These are phyloP conservation scores for Rhodotorula babjevae DNA, from an alignment of 768 basidiomycete genomes.

Conservation along the genomic window DNA sequence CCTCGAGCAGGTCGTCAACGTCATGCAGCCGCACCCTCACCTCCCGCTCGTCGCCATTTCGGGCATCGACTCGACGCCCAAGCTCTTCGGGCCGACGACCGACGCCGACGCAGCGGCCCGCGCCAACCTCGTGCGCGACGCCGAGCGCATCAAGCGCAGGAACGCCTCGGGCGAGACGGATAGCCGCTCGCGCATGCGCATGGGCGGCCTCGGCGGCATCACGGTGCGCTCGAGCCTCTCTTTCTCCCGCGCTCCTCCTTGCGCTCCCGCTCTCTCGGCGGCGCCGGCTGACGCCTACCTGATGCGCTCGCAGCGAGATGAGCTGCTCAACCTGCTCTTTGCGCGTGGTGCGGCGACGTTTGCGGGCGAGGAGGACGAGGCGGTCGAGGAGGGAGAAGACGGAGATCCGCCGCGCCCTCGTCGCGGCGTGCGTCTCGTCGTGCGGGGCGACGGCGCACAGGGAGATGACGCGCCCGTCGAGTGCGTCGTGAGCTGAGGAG, in stretches of 20 bases:
- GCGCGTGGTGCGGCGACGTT: background rate
- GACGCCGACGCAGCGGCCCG: background rate
- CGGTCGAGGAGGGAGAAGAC: background rate
- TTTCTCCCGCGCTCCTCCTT: background rate
- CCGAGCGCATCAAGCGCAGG: background rate
- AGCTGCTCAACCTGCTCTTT: background rate
- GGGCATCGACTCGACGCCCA: slow-evolving; percentile 38
- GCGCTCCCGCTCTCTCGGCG: background rate
- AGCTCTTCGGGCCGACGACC: slow-evolving; percentile 40
- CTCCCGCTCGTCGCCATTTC: slow-evolving; percentile 39
- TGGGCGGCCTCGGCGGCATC: background rate
- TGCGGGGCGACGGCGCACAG: background rate
- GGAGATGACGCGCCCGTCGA: background rate
- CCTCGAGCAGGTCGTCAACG: slow-evolving; percentile 35
- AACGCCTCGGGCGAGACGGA: background rate
- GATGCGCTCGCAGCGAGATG: background rate
- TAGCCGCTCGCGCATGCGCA: background rate
- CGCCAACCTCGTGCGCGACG: slow-evolving; percentile 23
- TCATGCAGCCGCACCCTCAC: slow-evolving; percentile 36
- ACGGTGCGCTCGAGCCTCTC: background rate
- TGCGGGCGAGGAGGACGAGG: background rate
- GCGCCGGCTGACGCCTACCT: background rate
- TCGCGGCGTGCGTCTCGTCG: background rate
- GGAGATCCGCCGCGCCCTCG: background rate
- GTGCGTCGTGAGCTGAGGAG: background rate